A percentile compares a stretch with the other conserved stretches of the same genome.
These are phyloP conservation scores for Lasiodiplodia theobromae DNA, from an alignment of 2,329 filamentous ascomycete species.

Conservation along the genomic window DNA sequence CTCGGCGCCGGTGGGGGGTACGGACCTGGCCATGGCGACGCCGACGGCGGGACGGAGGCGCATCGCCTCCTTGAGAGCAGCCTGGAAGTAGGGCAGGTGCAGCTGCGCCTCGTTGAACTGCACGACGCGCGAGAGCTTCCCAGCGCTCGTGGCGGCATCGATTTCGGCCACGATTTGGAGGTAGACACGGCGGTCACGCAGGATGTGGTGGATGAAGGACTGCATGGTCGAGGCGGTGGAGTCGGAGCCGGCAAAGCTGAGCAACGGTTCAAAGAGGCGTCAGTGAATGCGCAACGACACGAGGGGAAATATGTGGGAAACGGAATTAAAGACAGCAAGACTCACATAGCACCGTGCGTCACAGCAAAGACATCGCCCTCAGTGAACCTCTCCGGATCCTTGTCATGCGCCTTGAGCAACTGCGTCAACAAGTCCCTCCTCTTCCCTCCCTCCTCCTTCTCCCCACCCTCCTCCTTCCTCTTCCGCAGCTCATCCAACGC, in stretches of 20 bases:
- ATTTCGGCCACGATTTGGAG: conserved; percentile 44
- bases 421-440: conserved; percentile 18
- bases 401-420: conserved; percentile 18
- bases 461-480: not conserved
- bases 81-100: conserved; percentile 42
- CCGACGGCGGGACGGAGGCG: conserved; percentile 47
- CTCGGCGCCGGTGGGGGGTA: conserved; percentile 42
- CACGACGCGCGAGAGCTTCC: conserved; percentile 34
- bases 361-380: conserved; percentile 27
- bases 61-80: conserved; percentile 48
- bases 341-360: conserved; percentile 24
- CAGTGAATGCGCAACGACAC: too few relatives aligned
- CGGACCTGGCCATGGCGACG: conserved; percentile 39
- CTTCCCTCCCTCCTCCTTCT: not conserved
- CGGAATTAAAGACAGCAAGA: not conserved
- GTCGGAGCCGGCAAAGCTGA: conserved; percentile 48
- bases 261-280: conserved; percentile 33
- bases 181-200: conserved; percentile 41
- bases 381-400: conserved; percentile 1
- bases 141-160: conserved; percentile 4
- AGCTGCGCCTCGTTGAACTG: conserved; percentile 33
- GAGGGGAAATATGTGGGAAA: not conserved
- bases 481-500: conserved; percentile 21
- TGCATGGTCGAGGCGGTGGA: conserved; percentile 44
- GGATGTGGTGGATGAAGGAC: conserved; percentile 44